A percentile compares a stretch with the other conserved stretches of the same genome.
Conservation (phyloP, 306 rosid species). For the Carpinus viminea region DNA sequence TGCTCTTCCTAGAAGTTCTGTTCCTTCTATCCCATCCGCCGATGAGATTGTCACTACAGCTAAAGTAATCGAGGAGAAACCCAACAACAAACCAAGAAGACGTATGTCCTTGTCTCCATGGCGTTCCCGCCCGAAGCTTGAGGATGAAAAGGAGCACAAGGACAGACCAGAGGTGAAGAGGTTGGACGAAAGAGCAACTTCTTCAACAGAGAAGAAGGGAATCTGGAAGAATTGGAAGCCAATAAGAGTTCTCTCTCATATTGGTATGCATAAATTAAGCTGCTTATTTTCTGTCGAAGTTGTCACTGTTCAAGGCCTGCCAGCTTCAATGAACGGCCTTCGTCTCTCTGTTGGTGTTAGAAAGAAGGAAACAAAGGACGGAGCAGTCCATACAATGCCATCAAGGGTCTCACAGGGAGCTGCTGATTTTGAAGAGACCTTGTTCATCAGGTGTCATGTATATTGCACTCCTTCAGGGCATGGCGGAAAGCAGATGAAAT, state of each 20-base stretch:
- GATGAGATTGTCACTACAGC: constrained; percentile 40
- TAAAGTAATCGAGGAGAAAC: constrained; percentile 20
- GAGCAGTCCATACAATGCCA: constrained; percentile 93
- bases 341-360: constrained; percentile 76
- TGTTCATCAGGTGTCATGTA: constrained; percentile 77
- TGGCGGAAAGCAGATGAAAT: constrained; percentile 50
- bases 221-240: constrained; percentile 99
- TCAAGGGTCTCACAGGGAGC: constrained; percentile 86
- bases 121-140: constrained; percentile 68
- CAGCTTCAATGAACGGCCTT: constrained; percentile 91
- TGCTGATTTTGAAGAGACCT: constrained; percentile 96
- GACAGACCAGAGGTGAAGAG: constrained; percentile 29
- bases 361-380: constrained; percentile 94
- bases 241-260: constrained; percentile 78
- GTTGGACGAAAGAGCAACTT: constrained; percentile 37
- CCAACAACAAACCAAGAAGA: constrained; percentile 44
- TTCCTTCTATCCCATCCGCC: constrained; percentile 47
- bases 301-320: constrained; percentile 81
- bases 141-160: constrained; percentile 31
- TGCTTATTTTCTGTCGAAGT: constrained; percentile 88
- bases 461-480: constrained; percentile 46
- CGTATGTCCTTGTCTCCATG: constrained; percentile 94
- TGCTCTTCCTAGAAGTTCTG: constrained; percentile 69
- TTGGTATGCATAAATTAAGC: constrained; percentile 81
- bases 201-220: constrained; percentile 62